Evolutionary conservation across 345 rosid genomes (phyloP), one percentile per base, ranked within the genome.

Genomic region (Boechera stricta): DNA sequence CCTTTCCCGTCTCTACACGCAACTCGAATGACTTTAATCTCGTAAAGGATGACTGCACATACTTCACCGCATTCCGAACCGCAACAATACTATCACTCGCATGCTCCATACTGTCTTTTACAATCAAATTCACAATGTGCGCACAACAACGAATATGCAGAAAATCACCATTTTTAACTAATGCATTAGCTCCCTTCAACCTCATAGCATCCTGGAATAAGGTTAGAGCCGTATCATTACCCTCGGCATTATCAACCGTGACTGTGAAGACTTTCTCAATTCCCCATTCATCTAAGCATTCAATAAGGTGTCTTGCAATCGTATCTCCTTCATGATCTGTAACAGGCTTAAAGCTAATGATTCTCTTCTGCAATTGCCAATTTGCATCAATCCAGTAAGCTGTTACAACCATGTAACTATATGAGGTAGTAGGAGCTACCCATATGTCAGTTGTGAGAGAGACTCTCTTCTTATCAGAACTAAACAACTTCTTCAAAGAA

Each of bases 201-300:
- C 47, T 6, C 47, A 33, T 12, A 21, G 21, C 10, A 7, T 67
- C 42, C 29, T 3, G 11, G 6, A 67, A 67, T 2, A 51, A 5
- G 13, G 4, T 36, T 0, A 67, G 0, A 1, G 64, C 64, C 8
- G n/a, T 28, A 4, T 69, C 28, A 69, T 55, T 51, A 3, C 47
- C 13, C 13, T 24, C 15, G 2, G 42, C 47, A 21, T 67, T 67
- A 24, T 67, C 45, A 4, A 51, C 47, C 1, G 47, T 51, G 0
- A 67, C 48, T 4, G 60, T 67, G 18, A 67, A 67, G 0, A 69
- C 53, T n/a, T 55, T 69, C 28, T 26, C n/a, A n/a, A 69, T 69
- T 2, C 63, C 41, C 64, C 73, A 69, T 8, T 67, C 64, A 1
- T 41, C 63, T 29, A 69, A 56, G 3, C 63, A 24, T 2, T 15